These are phyloP conservation scores for Auriscalpium vulgare DNA, from an alignment of 768 basidiomycete genomes.

Conservation along the genomic window DNA sequence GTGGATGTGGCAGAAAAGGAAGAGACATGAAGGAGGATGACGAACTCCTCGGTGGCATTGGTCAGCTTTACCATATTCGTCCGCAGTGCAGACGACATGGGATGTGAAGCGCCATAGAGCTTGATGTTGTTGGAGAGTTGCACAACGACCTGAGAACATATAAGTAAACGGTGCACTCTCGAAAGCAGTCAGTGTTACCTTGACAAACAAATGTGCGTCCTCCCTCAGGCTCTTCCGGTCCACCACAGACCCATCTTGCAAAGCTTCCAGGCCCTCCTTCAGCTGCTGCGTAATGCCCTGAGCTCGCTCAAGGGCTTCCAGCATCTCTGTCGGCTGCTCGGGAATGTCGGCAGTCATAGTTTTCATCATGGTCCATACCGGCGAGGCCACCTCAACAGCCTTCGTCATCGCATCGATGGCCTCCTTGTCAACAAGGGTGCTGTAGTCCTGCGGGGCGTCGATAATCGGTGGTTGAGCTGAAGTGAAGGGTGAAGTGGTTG, in stretches of 20 bases:
- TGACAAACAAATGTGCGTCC: slow-evolving; percentile 74
- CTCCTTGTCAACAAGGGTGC: slow-evolving; percentile 67
- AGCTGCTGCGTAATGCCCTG: slow-evolving; percentile 58
- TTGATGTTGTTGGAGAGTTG: slow-evolving; percentile 71
- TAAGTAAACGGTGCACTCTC: neutral
- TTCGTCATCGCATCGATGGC: slow-evolving; percentile 70
- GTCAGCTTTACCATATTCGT: slow-evolving; percentile 69
- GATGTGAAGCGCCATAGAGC: slow-evolving; percentile 43
- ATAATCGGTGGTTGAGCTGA: slow-evolving; percentile 30
- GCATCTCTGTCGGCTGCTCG: slow-evolving; percentile 35
- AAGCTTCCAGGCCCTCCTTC: slow-evolving; percentile 44
- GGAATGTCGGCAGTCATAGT: slow-evolving; percentile 49
- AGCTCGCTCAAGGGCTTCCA: slow-evolving; percentile 51
- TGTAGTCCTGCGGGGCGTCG: slow-evolving; percentile 47
- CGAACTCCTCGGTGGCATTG: slow-evolving; percentile 80
- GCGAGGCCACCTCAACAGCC: slow-evolving; percentile 73
- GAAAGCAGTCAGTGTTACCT: slow-evolving; percentile 36
- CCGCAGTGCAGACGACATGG: slow-evolving; percentile 55
- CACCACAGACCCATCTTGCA: slow-evolving; percentile 47
- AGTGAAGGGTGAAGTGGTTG: slow-evolving; percentile 30
- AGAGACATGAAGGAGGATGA: slow-evolving; percentile 79
- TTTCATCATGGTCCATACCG: slow-evolving; percentile 77
- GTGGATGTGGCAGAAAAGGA: slow-evolving; percentile 60
- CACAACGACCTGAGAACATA: slow-evolving; percentile 52
- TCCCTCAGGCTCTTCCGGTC: slow-evolving; percentile 63